Evolutionary conservation across 2,329 filamentous ascomycete species (phyloP), one percentile per base, ranked within the genome.

Genomic region (Trichoderma endophyticum): DNA sequence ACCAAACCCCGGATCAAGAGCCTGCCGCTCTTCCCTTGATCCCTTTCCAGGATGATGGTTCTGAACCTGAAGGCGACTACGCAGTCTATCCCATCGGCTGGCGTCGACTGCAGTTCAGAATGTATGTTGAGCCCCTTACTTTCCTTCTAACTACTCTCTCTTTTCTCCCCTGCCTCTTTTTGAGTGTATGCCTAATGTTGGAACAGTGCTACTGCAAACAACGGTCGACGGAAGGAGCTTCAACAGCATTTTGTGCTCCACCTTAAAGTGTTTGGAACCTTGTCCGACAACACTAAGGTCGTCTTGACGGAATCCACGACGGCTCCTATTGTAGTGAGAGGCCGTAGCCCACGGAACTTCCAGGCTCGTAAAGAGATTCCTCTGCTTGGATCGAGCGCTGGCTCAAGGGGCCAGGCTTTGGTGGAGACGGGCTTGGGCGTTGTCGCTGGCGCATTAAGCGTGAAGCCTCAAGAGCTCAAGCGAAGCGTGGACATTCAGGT

Each of bases 241-340:
- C 95, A 98, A 80, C 95, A 98, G 79, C 95, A 98, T 83, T 98
- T 98, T 81, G 91, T 97, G 12, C 87, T 98, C 72, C 92, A 94
- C 74, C 84, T 98, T 66, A 97, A 95, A 81, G 91, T 97, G 11
- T 86, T 95, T 74, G 95, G 92, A 18, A 96, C 93, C 0, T 84
- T 98, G 64, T 88, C 93, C 1, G 96, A 93, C 73, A 94, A 94
- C n/a, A 87, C 87, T 39, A 97, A 95, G 81, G 88, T 94, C 39
- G 88, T 93, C 8, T 87, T 98, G 66, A 92, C 92, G 66, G 95
- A 98, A 81, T 90, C 94, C 18, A 91, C 91, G 34, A 98, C 95
- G 0, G 92, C 94, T 1, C 93, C 95, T 2, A 95, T 98, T 76
- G 97, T 98, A 70, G 95, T 98, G 34, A 92, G 95, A 73, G 95